These are phyloP conservation scores for Trapa bicornis DNA, from an alignment of 345 rosid species.

Conservation along the genomic window DNA sequence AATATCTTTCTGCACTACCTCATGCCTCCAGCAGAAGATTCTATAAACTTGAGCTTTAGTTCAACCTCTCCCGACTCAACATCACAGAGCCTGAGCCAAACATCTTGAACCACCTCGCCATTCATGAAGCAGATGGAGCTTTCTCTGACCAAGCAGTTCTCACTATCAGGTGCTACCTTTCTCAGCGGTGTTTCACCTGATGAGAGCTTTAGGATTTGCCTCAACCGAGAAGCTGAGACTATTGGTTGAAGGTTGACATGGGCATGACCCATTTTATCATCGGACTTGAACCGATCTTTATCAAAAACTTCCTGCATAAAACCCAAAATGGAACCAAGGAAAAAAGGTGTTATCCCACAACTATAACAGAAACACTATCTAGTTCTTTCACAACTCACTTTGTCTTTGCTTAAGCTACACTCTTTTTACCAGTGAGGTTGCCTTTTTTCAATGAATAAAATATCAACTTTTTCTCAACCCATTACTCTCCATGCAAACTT, in stretches of 20 bases:
- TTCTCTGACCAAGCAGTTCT: conserved; percentile 72
- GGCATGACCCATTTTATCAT: conserved; percentile 97
- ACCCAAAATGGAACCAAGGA: neutral
- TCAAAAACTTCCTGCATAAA: conserved; percentile 82
- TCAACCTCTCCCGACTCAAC: conserved; percentile 96
- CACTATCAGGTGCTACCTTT: conserved; percentile 62
- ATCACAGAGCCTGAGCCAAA: conserved; percentile 65
- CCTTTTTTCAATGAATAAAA: neutral
- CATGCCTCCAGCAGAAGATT: conserved; percentile 17
- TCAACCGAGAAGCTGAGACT: conserved; percentile 68
- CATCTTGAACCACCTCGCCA: conserved; percentile 81
- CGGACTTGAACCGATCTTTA: conserved; percentile 91
- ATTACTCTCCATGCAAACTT: neutral
- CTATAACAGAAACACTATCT: neutral
- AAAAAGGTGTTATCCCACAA: neutral
- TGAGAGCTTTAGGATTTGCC: conserved; percentile 54
- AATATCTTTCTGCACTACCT: neutral
- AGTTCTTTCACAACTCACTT: neutral
- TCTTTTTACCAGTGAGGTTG: neutral
- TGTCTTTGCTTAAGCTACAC: neutral
- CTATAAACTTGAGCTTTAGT: conserved; percentile 58
- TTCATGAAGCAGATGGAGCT: conserved; percentile 62
- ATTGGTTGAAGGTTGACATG: conserved; percentile 74
- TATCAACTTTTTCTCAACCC: neutral
- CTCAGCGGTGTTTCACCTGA: conserved; percentile 62